These are phyloP conservation scores for Cytospora schulzeri DNA, from an alignment of 2,329 filamentous ascomycete species.

Conservation along the genomic window DNA sequence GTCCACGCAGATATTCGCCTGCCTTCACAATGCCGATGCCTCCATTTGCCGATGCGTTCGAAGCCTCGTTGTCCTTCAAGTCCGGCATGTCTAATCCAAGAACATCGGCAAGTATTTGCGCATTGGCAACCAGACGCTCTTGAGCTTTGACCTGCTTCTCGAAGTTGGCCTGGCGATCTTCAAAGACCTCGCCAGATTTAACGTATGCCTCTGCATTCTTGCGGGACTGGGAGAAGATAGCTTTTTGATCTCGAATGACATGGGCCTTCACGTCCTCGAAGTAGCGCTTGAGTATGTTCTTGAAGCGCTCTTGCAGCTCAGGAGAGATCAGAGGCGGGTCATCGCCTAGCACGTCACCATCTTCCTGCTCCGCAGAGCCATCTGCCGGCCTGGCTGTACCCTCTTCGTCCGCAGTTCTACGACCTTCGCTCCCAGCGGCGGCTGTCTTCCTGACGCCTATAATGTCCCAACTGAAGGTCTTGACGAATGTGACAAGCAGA, in stretches of 20 bases:
- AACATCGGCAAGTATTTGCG: constrained; percentile 86
- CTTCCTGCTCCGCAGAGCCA: constrained; percentile 50
- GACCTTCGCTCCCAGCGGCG: constrained; percentile 71
- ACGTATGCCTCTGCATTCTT: constrained; percentile 98
- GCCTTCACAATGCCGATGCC: constrained; percentile 93
- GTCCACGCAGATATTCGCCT: constrained; percentile 87
- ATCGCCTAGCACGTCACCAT: constrained; percentile 47
- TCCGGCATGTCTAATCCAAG: constrained; percentile 93
- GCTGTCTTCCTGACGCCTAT: constrained; percentile 67
- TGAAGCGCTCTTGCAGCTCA: constrained; percentile 83
- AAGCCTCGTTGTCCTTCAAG: constrained; percentile 78
- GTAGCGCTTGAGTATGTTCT: constrained; percentile 81
- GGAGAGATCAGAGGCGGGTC: constrained; percentile 75
- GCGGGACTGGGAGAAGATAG: constrained; percentile 80
- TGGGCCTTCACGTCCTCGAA: constrained; percentile 92
- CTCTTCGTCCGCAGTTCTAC: constrained; percentile 82
- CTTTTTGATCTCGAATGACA: constrained; percentile 87
- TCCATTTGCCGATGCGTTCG: constrained; percentile 65
- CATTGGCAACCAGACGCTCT: constrained; percentile 86
- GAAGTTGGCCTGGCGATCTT: constrained; percentile 93
- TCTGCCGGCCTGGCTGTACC: constrained; percentile 59
- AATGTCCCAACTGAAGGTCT: constrained; percentile 94
- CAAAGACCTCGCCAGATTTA: constrained; percentile 96
- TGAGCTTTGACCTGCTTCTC: constrained; percentile 92
- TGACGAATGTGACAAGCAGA: constrained; percentile 91